phyloP scores from a whole-genome alignment of 1,284 basidiomycete species.

The Sporisorium iseilematis-ciliati region DNA sequence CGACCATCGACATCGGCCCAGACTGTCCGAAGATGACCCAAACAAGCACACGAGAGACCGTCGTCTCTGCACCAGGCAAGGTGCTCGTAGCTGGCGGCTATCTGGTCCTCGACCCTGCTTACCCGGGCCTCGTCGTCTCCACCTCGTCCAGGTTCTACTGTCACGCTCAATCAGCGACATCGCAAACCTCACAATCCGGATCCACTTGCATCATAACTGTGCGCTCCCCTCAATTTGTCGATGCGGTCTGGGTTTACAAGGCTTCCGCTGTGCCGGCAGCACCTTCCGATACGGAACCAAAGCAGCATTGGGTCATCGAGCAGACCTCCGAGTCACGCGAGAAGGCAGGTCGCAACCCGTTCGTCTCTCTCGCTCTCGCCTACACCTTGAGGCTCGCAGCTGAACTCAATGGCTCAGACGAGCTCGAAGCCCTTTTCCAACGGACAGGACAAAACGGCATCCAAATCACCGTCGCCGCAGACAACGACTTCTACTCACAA shows the following conservation, averaged over 20 bases:
- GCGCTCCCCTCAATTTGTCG: slow-evolving; percentile 88
- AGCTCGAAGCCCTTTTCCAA: slow-evolving; percentile 13
- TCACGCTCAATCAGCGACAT: slow-evolving; percentile 58
- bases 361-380: slow-evolving; percentile 87
- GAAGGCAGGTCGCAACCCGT: slow-evolving; percentile 79
- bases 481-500: slow-evolving; percentile 99
- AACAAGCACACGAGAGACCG: slow-evolving; percentile 17
- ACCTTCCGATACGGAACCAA: not conserved
- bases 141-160: slow-evolving; percentile 95
- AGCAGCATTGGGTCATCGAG: slow-evolving; percentile 36
- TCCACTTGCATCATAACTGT: slow-evolving; percentile 75
- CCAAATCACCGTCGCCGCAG: slow-evolving; percentile 85
- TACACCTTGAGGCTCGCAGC: slow-evolving; percentile 77
- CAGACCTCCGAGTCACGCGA: slow-evolving; percentile 44
- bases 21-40: slow-evolving; percentile 16
- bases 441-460: slow-evolving; percentile 71
- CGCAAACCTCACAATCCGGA: not conserved
- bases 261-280: slow-evolving; percentile 66
- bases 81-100: slow-evolving; percentile 77
- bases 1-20: not conserved
- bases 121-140: slow-evolving; percentile 72
- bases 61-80: slow-evolving; percentile 93
- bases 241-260: slow-evolving; percentile 82
- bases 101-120: slow-evolving; percentile 68
- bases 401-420: slow-evolving; percentile 70